Base-by-base conservation (phyloP, 768 basidiomycete genomes). In the Termitomyces sp. region DNA sequence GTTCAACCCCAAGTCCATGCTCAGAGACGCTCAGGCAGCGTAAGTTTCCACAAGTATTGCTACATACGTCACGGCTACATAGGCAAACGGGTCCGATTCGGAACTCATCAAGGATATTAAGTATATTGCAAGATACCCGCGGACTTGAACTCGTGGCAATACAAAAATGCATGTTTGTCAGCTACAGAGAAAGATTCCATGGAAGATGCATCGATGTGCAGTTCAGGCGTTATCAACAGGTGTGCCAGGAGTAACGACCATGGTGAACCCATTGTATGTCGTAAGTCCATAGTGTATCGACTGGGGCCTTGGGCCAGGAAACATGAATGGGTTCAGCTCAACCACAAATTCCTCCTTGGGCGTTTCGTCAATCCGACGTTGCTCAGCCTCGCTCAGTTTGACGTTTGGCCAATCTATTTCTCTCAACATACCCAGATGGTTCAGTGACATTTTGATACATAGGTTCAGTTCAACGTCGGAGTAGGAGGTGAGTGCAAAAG, bases 311-410 rank as follows among this genome's bases (percentile, higher is more conserved):
- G 65, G 65, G 10, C 66, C 66, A 6, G 60, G 66, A 26, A 46
- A 50, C 61, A 67, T 64, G 51, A 67, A 67, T 14, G 67, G 66
- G 46, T 68, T 68, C 45, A 64, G 36, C 9, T 55, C 56, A 52
- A 54, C 48, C 14, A 24, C 13, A 39, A 55, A 64, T 5, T 18
- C 26, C 24, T 49, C 47, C 13, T 43, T 44, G 39, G 43, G 37
- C 24, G 62, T 51, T 10, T 45, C 52, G 13, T 16, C 18, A 27
- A 57, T 39, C 44, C 56, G 44, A 18, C 50, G 13, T 10, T 24
- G 45, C 33, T 65, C 48, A 32, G n/a, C 22, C 36, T 44, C 33
- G 42, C 16, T 42, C 43, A 53, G 18, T 20, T 55, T 43, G 13
- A 65, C 53, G n/a, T 13, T 18, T n/a, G 22, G 32, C 32, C 47